These are phyloP conservation scores for Paraphoma chrysanthemicola DNA, from an alignment of 2,329 filamentous ascomycete genomes.

Conservation along the genomic window DNA sequence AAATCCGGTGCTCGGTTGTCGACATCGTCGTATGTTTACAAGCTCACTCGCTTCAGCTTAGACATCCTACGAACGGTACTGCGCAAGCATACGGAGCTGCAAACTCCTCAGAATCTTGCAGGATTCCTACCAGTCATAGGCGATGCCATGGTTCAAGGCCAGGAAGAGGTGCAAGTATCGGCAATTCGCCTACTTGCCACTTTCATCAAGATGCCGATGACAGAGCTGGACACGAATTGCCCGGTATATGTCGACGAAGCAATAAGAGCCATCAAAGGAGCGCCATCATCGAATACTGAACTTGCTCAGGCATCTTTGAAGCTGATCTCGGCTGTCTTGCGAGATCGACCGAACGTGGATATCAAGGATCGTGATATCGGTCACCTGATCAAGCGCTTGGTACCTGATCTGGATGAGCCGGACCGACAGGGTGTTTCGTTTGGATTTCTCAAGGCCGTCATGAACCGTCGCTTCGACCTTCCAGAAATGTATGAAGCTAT, in stretches of 20 bases:
- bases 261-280: constrained; percentile 77
- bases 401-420: constrained; percentile 89
- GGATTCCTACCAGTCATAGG: constrained; percentile 90
- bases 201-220: constrained; percentile 83
- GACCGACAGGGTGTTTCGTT: constrained; percentile 93
- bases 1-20: constrained; percentile 74
- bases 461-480: constrained; percentile 85
- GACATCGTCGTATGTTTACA: constrained; percentile 82
- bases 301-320: constrained; percentile 88
- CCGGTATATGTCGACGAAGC: constrained; percentile 86
- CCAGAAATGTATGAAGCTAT: constrained; percentile 89
- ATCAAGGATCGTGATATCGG: constrained; percentile 85
- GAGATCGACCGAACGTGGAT: constrained; percentile 76
- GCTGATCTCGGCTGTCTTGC: constrained; percentile 81
- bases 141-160: constrained; percentile 80
- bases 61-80: constrained; percentile 86
- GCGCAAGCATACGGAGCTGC: constrained; percentile 81
- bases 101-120: constrained; percentile 78
- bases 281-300: constrained; percentile 80
- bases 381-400: constrained; percentile 79
- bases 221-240: constrained; percentile 71
- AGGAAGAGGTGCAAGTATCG: constrained; percentile 92
- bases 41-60: constrained; percentile 85
- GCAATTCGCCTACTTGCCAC: constrained; percentile 84
- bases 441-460: constrained; percentile 87